Evolutionary conservation across 129 eudicot genomes (phyloP).

Genomic region (Tanacetum coccineum): DNA sequence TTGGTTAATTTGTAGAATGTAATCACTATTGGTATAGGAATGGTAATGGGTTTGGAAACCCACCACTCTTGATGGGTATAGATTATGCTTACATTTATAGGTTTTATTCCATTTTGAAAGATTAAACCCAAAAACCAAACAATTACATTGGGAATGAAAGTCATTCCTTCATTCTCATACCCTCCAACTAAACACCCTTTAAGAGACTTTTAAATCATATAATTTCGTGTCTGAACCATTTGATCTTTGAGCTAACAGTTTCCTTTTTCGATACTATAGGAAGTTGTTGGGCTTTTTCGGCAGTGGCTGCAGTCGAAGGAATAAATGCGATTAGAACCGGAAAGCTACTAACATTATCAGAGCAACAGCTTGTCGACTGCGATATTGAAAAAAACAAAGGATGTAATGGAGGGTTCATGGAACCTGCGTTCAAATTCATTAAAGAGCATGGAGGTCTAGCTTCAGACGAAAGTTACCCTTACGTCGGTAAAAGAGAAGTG

Average conservation of each 20-base stretch:
- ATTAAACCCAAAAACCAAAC: no score
- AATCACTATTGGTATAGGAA: no score
- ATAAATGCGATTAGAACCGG: constrained; percentile 67
- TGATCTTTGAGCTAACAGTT: neutral
- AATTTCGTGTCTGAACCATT: no score
- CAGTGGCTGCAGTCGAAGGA: constrained; percentile 65
- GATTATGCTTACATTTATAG: no score
- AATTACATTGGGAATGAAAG: no score
- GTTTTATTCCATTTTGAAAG: no score
- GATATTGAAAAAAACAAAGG: constrained; percentile 53
- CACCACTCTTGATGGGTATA: no score
- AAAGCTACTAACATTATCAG: constrained; percentile 57
- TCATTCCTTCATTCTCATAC: no score
- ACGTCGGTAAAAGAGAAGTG: constrained; percentile 45
- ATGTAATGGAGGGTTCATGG: constrained; percentile 76
- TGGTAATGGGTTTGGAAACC: no score
- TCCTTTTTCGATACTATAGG: constrained; percentile 33
- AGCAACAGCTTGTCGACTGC: constrained; percentile 79
- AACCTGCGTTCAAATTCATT: constrained; percentile 58
- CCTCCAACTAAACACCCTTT: no score
- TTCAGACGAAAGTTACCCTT: constrained; percentile 61
- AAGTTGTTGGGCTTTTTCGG: constrained; percentile 83
- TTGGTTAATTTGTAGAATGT: no score
- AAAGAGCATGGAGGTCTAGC: constrained; percentile 57
- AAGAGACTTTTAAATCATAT: no score